phyloP scores from a whole-genome alignment of 768 basidiomycete species.

The Hypsizygus marmoreus region DNA sequence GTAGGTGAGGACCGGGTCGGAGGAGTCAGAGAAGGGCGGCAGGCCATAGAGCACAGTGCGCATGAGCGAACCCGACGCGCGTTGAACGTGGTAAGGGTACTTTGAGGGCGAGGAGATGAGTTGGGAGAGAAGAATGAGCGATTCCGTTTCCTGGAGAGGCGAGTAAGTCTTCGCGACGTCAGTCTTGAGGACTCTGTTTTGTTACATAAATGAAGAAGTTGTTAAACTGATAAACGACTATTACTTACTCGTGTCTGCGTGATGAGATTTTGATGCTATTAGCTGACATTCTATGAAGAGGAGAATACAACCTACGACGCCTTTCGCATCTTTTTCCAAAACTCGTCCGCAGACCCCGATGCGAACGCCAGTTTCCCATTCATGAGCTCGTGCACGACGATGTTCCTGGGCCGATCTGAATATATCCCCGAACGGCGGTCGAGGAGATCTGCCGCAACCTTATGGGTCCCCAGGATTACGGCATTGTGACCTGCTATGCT shows the following conservation, averaged over 20 bases:
- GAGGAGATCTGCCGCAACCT: constrained; percentile 35
- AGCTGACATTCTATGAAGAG: too few species aligned
- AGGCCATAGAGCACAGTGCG: constrained; percentile 10
- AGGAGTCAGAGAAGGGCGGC: too few species aligned
- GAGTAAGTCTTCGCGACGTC: constrained; percentile 18
- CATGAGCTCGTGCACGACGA: constrained; percentile 21
- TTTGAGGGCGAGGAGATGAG: constrained; percentile 20
- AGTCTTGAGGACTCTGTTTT: constrained; percentile 20
- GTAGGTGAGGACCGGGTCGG: too few species aligned
- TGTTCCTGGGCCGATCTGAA: constrained; percentile 22
- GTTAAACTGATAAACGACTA: too few species aligned
- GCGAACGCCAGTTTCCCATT: constrained; percentile 9
- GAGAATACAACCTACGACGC: too few species aligned
- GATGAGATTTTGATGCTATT: too few species aligned
- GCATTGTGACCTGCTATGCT: too few species aligned
- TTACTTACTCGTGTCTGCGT: constrained; percentile 12
- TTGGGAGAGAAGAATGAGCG: constrained; percentile 21
- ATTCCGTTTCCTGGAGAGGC: constrained; percentile 23
- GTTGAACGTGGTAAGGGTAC: constrained; percentile 29
- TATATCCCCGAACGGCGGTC: constrained; percentile 34
- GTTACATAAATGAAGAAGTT: too few species aligned
- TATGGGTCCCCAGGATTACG: constrained; percentile 28
- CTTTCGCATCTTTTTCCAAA: neutral
- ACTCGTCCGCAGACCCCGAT: constrained; percentile 2
- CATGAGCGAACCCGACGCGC: constrained; percentile 8